Conservation (phyloP, 2,329 filamentous ascomycete species). For the Lasiodiplodia citricola region DNA sequence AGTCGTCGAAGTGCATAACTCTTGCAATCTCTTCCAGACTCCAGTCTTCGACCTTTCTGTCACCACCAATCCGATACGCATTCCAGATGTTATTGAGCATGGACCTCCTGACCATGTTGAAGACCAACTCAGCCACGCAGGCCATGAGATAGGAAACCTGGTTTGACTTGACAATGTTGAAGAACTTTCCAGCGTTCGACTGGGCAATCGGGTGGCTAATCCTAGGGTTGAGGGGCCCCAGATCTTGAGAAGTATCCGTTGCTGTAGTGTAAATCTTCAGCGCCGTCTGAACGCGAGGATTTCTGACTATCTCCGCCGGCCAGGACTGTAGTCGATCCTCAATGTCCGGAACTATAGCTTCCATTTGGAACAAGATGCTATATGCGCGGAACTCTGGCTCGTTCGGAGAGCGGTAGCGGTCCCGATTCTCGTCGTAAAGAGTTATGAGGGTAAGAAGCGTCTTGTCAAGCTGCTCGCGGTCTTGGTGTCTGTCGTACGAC, state of each 20-base stretch:
- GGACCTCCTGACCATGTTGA: conserved; percentile 62
- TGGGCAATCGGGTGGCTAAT: conserved; percentile 60
- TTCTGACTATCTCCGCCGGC: conserved; percentile 55
- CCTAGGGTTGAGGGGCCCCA: conserved; percentile 57
- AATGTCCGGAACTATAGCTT: conserved; percentile 56
- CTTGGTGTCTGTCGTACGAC: conserved; percentile 57
- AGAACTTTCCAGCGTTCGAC: conserved; percentile 64
- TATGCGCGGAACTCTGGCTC: conserved; percentile 70
- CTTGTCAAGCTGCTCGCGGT: conserved; percentile 68
- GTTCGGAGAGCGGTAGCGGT: conserved; percentile 56
- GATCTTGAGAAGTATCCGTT: conserved; percentile 57
- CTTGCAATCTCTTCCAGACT: conserved; percentile 58
- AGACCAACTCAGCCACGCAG: conserved; percentile 68
- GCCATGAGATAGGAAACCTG: conserved; percentile 66
- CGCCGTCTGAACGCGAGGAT: conserved; percentile 61
- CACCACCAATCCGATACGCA: conserved; percentile 58
- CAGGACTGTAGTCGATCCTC: conserved; percentile 64
- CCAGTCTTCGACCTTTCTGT: conserved; percentile 61
- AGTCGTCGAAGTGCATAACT: conserved; percentile 61
- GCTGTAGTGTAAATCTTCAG: conserved; percentile 63
- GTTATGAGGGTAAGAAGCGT: conserved; percentile 66
- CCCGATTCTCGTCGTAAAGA: conserved; percentile 63
- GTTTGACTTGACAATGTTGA: conserved; percentile 60
- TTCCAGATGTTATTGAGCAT: conserved; percentile 62
- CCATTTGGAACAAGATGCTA: conserved; percentile 60